Evolutionary conservation across 805 yeast genomes (phyloP).

Genomic region (Wickerhamia fluorescens): DNA sequence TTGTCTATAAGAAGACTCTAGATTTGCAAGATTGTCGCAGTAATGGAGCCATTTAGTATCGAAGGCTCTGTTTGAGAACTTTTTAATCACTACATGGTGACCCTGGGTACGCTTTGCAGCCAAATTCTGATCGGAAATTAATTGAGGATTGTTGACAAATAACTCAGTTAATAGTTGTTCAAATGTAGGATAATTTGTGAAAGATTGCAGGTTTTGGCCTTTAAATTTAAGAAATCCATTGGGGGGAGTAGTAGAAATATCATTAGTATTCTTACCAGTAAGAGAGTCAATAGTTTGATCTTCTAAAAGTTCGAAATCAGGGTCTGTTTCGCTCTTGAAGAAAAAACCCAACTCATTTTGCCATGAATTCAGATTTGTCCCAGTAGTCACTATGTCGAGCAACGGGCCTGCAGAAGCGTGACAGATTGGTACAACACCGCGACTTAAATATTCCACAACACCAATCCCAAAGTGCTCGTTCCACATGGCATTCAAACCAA

Average conservation of each 20-base stretch:
- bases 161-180: conserved; percentile 41
- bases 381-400: conserved; percentile 62
- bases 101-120: conserved; percentile 41
- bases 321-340: conserved; percentile 65
- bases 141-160: conserved; percentile 25
- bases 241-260: too few species aligned
- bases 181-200: conserved; percentile 38
- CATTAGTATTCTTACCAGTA: too few species aligned
- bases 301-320: conserved; percentile 51
- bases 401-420: conserved; percentile 97
- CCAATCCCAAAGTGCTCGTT: conserved; percentile 98
- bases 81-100: conserved; percentile 25
- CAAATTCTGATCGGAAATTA: conserved; percentile 25
- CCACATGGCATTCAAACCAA: conserved; percentile 97
- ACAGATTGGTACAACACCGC: conserved; percentile 80
- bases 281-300: too few species aligned
- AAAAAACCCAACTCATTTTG: conserved; percentile 66
- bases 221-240: conserved; percentile 1
- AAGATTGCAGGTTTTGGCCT: too few species aligned
- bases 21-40: conserved; percentile 9
- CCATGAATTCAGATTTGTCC: conserved; percentile 12
- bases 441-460: conserved; percentile 84
- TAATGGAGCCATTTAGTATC: conserved; percentile 43
- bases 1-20: conserved; percentile 23
- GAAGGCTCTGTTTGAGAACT: conserved; percentile 57